Evolutionary conservation across 352 stramenopile species (phyloP).

Genomic region (Phytopythium mirpurense): DNA sequence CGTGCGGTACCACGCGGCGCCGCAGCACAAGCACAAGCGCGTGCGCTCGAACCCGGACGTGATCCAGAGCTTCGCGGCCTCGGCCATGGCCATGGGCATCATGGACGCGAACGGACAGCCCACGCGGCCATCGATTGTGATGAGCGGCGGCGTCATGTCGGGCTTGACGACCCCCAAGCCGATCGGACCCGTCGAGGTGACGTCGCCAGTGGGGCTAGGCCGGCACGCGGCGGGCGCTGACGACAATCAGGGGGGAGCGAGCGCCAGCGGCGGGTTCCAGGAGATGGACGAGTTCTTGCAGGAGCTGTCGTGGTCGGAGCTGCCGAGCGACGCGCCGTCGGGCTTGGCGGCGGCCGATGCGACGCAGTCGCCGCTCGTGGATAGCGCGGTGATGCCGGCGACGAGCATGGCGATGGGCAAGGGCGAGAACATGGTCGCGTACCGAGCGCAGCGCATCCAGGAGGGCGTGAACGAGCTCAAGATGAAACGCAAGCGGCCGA

Average conservation of each 20-base stretch:
- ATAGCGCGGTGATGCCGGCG: neutral
- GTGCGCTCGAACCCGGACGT: conserved; percentile 57
- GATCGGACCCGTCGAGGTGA: conserved; percentile 25
- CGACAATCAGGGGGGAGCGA: conserved; percentile 7
- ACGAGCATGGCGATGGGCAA: conserved; percentile 6
- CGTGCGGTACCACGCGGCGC: conserved; percentile 29
- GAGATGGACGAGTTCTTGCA: conserved; percentile 54
- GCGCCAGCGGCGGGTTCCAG: conserved; percentile 19
- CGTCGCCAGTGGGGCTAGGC: conserved; percentile 20
- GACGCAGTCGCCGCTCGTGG: conserved; percentile 4
- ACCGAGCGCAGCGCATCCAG: conserved; percentile 59
- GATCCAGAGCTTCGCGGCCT: conserved; percentile 26
- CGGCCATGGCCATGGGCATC: neutral
- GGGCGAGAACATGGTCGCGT: conserved; percentile 26
- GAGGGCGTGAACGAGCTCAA: conserved; percentile 64
- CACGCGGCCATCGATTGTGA: conserved; percentile 23
- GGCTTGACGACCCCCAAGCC: conserved; percentile 11
- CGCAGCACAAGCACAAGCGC: conserved; percentile 58
- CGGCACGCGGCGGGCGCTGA: conserved; percentile 1
- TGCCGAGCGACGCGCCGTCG: conserved; percentile 16
- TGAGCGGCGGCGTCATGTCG: neutral
- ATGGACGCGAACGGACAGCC: conserved; percentile 6
- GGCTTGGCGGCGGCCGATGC: conserved; percentile 9
- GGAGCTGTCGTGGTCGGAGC: conserved; percentile 38
- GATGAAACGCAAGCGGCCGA: conserved; percentile 74